Evolutionary conservation across 177 flowering plant species (phyloP), one percentile per base, ranked within the genome.

Genomic region (Vitis hybrid): DNA sequence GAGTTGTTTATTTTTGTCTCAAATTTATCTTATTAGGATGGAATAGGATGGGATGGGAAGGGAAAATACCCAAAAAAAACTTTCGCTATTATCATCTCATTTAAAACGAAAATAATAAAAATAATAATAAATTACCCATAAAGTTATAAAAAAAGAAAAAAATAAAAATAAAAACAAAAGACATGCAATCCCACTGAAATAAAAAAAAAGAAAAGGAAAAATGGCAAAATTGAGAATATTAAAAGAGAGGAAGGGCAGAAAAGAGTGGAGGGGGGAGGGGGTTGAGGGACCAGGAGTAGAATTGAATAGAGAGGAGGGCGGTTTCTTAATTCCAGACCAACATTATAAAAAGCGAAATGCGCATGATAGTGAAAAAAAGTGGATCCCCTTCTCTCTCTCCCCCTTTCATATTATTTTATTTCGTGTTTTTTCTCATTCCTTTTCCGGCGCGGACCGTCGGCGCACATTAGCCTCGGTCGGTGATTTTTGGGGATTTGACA

Each of bases 281-380:
- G n/a, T 15, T 8, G 64, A 55, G 74, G 74, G 64, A 61, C 62
- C 55, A 71, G 21, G 7, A 6, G 49, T 51, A 26, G 30, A 26
- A 26, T 70, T 72, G 21, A 55, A 56, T 58, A 18, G 17, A 15
- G 40, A 32, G 7, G 8, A 60, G 54, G 26, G 34, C 52, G 74
- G 81, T 78, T 74, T 72, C 78, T 71, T 68, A 71, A 74, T 67
- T 74, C 78, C 78, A 56, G 82, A 68, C 77, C 64, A 75, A 67
- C 75, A 57, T 19, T 58, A 45, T 21, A 58, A 64, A 59, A 70
- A 19, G 52, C 52, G 19, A 51, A 58, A 49, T 18, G 62, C 56
- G 18, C 56, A 40, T 40, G 45, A 40, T 34, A 12, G 51, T 19
- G 17, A 45, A 10, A 45, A 45, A 62, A 32, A 54, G 71, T 61